These are phyloP conservation scores for Hyparrhenia diplandra DNA, from an alignment of 176 grass and related monocot genomes.

Conservation along the genomic window DNA sequence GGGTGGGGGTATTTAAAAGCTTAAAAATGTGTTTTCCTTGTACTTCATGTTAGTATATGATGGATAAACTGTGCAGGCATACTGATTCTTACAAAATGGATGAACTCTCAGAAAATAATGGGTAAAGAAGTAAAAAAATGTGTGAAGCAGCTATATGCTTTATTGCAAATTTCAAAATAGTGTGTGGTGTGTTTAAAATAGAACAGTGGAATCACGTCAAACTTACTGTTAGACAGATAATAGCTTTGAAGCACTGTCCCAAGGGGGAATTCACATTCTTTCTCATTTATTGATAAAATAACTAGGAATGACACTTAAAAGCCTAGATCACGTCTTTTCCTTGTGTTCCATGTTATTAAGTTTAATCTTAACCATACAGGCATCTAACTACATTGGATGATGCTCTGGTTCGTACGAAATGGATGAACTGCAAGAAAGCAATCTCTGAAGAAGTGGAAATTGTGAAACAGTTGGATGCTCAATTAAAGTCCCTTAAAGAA, in stretches of 20 bases:
- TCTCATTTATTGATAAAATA: not conserved
- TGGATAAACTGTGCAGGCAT: slow-evolving; percentile 46
- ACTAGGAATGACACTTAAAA: not conserved
- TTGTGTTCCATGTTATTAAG: slow-evolving; percentile 14
- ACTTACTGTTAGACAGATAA: not conserved
- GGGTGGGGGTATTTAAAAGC: no score
- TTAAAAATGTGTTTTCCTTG: not conserved
- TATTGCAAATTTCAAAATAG: not conserved
- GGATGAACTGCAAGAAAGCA: slow-evolving; percentile 88
- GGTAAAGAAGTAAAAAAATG: slow-evolving; percentile 55
- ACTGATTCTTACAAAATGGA: slow-evolving; percentile 56
- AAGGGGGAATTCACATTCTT: not conserved
- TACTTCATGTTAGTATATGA: slow-evolving; percentile 9
- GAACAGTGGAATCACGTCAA: not conserved
- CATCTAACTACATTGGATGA: slow-evolving; percentile 91
- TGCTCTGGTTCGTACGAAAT: slow-evolving; percentile 53
- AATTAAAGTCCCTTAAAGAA: slow-evolving; percentile 76
- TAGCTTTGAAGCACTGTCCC: not conserved
- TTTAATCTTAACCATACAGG: slow-evolving; percentile 37
- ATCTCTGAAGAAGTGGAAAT: slow-evolving; percentile 77
- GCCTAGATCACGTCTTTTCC: not conserved
- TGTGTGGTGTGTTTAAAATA: not conserved
- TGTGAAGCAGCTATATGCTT: slow-evolving; percentile 55
- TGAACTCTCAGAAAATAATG: slow-evolving; percentile 62
- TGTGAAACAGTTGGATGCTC: slow-evolving; percentile 80